Percentiles rank a stretch among this genome's conserved stretches.
Conservation (phyloP, 305 asterid genomes). For the Plantago coronopus region DNA sequence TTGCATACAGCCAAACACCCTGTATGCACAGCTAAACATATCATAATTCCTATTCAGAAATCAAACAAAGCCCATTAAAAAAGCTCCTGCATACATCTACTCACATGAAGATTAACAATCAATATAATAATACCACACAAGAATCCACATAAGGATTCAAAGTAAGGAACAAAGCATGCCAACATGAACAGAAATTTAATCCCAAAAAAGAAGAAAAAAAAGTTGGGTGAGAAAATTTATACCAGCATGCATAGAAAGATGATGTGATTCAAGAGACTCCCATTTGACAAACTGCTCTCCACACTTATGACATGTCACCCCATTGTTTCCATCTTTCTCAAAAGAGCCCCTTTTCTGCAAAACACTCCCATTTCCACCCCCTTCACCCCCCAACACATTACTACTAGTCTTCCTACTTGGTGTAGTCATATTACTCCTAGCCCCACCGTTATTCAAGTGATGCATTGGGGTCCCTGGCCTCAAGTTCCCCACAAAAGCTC, state of each 20-base stretch:
- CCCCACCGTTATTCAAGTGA: constrained; percentile 46
- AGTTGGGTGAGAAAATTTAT: constrained; percentile 13
- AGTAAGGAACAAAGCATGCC: constrained; percentile 9
- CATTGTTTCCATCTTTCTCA: constrained; percentile 28
- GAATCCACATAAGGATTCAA: constrained; percentile 14
- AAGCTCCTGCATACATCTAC: background rate
- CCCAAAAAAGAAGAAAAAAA: constrained; percentile 1
- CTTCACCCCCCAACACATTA: constrained; percentile 29
- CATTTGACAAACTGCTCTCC: constrained; percentile 74
- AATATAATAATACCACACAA: constrained; percentile 6
- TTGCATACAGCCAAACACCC: no score
- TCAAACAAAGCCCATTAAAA: background rate
- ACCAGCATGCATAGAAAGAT: constrained; percentile 91
- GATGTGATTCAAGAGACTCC: constrained; percentile 84
- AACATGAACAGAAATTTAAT: background rate
- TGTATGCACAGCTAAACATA: no score
- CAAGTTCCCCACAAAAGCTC: constrained; percentile 51
- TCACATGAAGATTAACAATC: background rate
- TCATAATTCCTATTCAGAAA: no score
- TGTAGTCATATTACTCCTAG: constrained; percentile 38
- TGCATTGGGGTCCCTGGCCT: constrained; percentile 83
- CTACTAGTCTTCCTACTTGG: constrained; percentile 44
- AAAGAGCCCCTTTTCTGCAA: constrained; percentile 38
- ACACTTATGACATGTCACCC: constrained; percentile 59
- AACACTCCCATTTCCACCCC: constrained; percentile 31